Evolutionary conservation across 768 basidiomycete species (phyloP).

Genomic region (Mycena crocata): DNA sequence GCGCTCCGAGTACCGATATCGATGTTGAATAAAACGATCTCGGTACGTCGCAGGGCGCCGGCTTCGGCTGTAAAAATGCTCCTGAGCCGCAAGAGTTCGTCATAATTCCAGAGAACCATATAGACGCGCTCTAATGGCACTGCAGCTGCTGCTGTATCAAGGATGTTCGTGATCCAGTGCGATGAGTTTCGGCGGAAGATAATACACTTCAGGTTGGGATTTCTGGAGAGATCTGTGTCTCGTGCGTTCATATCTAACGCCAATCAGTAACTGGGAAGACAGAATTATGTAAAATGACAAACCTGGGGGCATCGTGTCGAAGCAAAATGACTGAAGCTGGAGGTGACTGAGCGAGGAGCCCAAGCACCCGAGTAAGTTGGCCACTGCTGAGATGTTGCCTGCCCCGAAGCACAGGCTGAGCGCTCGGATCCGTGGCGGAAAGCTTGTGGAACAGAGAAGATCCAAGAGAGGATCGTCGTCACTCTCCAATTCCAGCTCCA

Average conservation of each 20-base stretch:
- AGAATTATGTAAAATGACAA: neutral
- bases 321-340: conserved; percentile 3
- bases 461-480: conserved; percentile 4
- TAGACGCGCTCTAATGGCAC: conserved; percentile 12
- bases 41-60: conserved; percentile 6
- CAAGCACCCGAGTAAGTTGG: neutral
- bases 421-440: conserved; percentile 11
- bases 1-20: neutral
- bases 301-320: conserved; percentile 1
- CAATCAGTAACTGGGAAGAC: conserved; percentile 1
- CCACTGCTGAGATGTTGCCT: conserved; percentile 3
- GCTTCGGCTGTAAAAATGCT: neutral
- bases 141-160: conserved; percentile 1
- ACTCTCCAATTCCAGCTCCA: conserved; percentile 9
- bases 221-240: conserved; percentile 6
- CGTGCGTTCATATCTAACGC: conserved; percentile 1
- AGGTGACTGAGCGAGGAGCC: conserved; percentile 16
- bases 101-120: neutral
- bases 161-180: neutral
- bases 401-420: conserved; percentile 6
- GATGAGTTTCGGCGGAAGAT: conserved; percentile 1
- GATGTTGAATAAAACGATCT: neutral
- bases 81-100: neutral
- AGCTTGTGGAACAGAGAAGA: conserved; percentile 7
- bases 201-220: conserved; percentile 1